Base-by-base conservation (phyloP, 2,329 filamentous ascomycete species). In the Pestalotiopsis sp. region DNA sequence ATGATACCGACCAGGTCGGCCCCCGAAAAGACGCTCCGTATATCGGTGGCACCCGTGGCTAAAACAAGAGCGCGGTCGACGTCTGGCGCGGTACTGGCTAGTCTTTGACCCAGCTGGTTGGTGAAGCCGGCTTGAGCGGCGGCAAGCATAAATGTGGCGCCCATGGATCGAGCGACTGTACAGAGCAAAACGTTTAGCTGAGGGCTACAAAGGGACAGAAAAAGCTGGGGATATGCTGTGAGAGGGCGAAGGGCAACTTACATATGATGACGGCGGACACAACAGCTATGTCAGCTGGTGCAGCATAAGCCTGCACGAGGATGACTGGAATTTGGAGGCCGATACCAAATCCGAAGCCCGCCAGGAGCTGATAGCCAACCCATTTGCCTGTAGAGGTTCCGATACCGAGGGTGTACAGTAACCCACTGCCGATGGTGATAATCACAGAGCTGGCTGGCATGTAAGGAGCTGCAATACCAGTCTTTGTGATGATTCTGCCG, bases 1-100 rank as follows among this genome's bases (percentile, higher is more conserved):
- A 89, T 77, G 22, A 91, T 86, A 0, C 79, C 79, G 1, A 75
- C 69, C 0, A 89, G 75, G 66, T 79, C 81, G 35, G 82, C 70
- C 0, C 74, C 68, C 0, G 80, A 73, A 65, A 90, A 84, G 4
- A 78, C 77, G 4, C 66, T 35, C 70, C 84, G 82, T 22, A 91
- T 76, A 65, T 85, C 81, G 0, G 86, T 88, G 7, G 80, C 78
- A 17, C 80, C 80, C 0, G 75, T 75, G 0, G 68, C 63, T 9
- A 78, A 65, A 2, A 81, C 77, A 3, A 61, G 40, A 2, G 58
- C 22, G 0, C 78, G 69, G 30, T 77, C 69, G 4, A 80, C 70
- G 13, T 61, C 68, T 1, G 78, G 78, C 9, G 75, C 74, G 3
- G 66, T 67, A 0, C 35, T 66, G 2, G 70, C 67, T 10, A 79